Conservation (phyloP, 768 basidiomycete genomes). For the Tricholoma bakamatsutake region DNA sequence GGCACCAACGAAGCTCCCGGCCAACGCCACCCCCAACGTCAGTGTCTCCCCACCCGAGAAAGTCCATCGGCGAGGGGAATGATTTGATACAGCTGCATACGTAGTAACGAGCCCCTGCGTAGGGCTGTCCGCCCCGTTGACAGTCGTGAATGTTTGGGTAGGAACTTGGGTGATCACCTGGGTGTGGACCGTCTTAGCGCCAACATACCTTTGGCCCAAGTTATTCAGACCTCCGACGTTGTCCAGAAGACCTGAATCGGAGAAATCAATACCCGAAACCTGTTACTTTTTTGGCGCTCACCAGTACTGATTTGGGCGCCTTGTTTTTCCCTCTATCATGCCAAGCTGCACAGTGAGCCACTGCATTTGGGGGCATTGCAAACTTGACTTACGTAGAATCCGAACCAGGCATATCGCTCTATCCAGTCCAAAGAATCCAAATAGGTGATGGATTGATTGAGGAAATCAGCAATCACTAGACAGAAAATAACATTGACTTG, state of each 20-base stretch:
- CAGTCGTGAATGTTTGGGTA: conserved; percentile 24
- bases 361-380: background rate
- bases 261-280: background rate
- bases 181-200: conserved; percentile 39
- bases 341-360: background rate
- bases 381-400: conserved; percentile 34
- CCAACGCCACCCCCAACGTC: conserved; percentile 8
- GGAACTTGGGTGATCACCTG: conserved; percentile 23
- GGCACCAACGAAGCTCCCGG: conserved; percentile 9
- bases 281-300: conserved; percentile 10
- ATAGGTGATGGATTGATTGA: conserved; percentile 52
- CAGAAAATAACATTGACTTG: background rate
- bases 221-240: conserved; percentile 39
- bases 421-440: conserved; percentile 52
- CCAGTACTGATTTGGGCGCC: conserved; percentile 34
- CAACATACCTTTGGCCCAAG: conserved; percentile 41
- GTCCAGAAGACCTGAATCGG: conserved; percentile 33
- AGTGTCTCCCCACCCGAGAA: conserved; percentile 10
- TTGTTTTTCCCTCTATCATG: conserved; percentile 34
- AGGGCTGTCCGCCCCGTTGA: conserved; percentile 31
- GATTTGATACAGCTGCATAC: conserved; percentile 22
- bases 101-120: conserved; percentile 30
- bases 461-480: conserved; percentile 43
- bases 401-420: conserved; percentile 65
- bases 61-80: conserved; percentile 9